Conservation (phyloP, 2,329 filamentous ascomycete genomes). For the Nigrospora oryzae region DNA sequence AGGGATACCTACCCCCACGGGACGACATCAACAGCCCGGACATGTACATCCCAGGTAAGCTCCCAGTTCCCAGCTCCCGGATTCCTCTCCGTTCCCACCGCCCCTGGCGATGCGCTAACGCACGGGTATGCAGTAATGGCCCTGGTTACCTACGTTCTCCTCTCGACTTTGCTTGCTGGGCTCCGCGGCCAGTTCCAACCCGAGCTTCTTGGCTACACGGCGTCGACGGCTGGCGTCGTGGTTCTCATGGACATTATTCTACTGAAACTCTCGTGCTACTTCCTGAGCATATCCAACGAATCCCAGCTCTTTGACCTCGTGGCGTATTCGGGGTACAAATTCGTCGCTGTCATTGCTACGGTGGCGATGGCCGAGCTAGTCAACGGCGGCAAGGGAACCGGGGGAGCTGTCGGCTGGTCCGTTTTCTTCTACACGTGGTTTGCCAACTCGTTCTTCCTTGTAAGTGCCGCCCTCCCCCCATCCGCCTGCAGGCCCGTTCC, state of each 20-base stretch:
- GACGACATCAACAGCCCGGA: conserved; percentile 97
- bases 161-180: conserved; percentile 84
- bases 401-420: conserved; percentile 81
- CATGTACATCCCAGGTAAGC: conserved; percentile 83
- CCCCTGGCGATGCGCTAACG: too few species aligned
- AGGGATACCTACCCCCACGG: conserved; percentile 78
- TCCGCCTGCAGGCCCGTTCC: not conserved
- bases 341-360: conserved; percentile 90
- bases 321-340: conserved; percentile 97
- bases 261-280: conserved; percentile 86
- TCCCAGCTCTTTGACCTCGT: conserved; percentile 89
- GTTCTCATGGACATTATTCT: conserved; percentile 84
- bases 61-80: conserved; percentile 11
- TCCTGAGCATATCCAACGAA: conserved; percentile 87
- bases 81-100: too few species aligned
- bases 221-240: conserved; percentile 73
- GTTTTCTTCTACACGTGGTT: conserved; percentile 88
- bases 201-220: conserved; percentile 83
- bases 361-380: conserved; percentile 70
- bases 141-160: conserved; percentile 90
- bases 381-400: conserved; percentile 72
- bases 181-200: conserved; percentile 88
- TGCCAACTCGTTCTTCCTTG: conserved; percentile 91
- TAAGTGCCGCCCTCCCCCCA: conserved; percentile 35
- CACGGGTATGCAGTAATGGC: conserved; percentile 61